These are phyloP conservation scores for Dictyostelium brefeldianum DNA, from an alignment of 78 protist species.

Conservation along the genomic window DNA sequence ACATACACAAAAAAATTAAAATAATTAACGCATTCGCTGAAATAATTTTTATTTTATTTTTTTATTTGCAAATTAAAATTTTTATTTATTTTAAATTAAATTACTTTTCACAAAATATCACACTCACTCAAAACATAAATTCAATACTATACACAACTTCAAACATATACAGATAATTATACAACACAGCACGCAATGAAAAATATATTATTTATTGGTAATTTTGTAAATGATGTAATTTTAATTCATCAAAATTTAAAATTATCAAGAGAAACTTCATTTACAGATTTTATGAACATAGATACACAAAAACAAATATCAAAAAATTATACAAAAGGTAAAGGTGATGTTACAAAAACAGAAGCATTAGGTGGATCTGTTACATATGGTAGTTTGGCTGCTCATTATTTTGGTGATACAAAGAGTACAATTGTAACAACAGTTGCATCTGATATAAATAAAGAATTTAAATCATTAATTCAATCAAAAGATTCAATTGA, in stretches of 20 bases:
- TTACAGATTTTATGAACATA: slow-evolving; percentile 15
- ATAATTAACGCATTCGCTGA: too few relatives aligned
- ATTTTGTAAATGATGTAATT: slow-evolving; percentile 75
- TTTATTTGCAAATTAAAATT: too few relatives aligned
- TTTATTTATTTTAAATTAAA: too few relatives aligned
- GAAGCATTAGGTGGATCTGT: slow-evolving; percentile 66
- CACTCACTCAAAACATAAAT: too few relatives aligned
- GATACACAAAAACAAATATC: slow-evolving; percentile 14
- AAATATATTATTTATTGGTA: slow-evolving; percentile 65
- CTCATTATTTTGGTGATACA: slow-evolving; percentile 57
- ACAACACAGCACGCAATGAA: background rate
- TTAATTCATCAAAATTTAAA: slow-evolving; percentile 39
- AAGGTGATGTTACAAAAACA: background rate
- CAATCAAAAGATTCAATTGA: slow-evolving; percentile 12
- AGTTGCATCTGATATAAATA: slow-evolving; percentile 46
- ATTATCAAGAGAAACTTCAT: slow-evolving; percentile 40
- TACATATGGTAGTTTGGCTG: slow-evolving; percentile 64
- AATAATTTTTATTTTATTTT: too few relatives aligned
- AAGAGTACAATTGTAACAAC: slow-evolving; percentile 31
- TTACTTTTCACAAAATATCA: too few relatives aligned
- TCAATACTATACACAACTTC: too few relatives aligned
- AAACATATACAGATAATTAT: background rate
- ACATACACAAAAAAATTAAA: too few relatives aligned
- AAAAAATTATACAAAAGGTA: background rate
- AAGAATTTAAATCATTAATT: slow-evolving; percentile 14